phyloP scores from a whole-genome alignment of 805 yeast genomes.

The Hyphopichia homilentoma region DNA sequence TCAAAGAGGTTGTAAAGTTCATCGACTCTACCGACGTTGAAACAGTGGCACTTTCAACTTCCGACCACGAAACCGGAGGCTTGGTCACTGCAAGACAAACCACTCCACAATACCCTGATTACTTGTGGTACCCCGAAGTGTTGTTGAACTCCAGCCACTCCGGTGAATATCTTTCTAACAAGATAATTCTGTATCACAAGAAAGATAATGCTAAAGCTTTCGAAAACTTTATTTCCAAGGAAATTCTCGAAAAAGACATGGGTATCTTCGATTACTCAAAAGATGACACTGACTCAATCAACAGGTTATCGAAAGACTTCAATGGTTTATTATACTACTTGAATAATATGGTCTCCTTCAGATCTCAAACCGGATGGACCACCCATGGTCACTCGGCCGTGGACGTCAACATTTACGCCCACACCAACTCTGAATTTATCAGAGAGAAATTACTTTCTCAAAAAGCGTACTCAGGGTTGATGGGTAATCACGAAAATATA shows the following conservation, averaged over 20 bases:
- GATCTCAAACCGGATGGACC: conserved; percentile 94
- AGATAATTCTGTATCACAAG: conserved; percentile 36
- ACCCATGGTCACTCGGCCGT: conserved; percentile 97
- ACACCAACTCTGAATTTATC: conserved; percentile 54
- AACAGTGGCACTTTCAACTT: conserved; percentile 74
- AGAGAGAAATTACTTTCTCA: conserved; percentile 29
- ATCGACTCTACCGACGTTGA: conserved; percentile 68
- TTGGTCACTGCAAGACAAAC: conserved; percentile 83
- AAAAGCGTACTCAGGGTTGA: conserved; percentile 39
- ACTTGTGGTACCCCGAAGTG: conserved; percentile 81
- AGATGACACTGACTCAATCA: conserved; percentile 42
- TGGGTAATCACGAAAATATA: conserved; percentile 83
- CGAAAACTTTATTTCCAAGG: conserved; percentile 45
- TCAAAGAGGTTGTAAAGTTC: conserved; percentile 67
- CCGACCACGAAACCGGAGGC: conserved; percentile 97
- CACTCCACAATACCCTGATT: conserved; percentile 69
- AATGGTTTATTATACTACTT: conserved; percentile 46
- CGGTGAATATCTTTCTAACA: conserved; percentile 61
- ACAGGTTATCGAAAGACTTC: conserved; percentile 20
- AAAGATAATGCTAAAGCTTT: conserved; percentile 18
- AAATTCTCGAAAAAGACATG: conserved; percentile 58
- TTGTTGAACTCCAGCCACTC: conserved; percentile 68
- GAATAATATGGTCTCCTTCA: conserved; percentile 68
- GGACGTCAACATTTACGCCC: conserved; percentile 87
- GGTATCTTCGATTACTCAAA: conserved; percentile 58